Evolutionary conservation across 2,329 filamentous ascomycete species (phyloP), one percentile per base, ranked within the genome.

Genomic region (Parasarocladium wereldwijsianum): DNA sequence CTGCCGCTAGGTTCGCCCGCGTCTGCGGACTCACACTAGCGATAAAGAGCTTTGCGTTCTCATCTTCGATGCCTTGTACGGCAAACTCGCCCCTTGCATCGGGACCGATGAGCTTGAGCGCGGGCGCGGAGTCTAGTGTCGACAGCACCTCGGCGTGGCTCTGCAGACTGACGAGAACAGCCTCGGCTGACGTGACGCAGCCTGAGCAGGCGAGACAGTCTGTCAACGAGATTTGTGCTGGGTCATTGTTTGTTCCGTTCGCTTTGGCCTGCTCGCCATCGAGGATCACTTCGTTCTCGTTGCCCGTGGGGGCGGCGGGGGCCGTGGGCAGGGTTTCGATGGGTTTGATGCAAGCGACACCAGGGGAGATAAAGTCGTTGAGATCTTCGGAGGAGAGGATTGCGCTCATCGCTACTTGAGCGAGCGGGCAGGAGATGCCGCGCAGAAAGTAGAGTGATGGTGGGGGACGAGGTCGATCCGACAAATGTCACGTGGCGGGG

Each of bases 311-410:
- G 38, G 44, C 38, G 15, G 36, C 38, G 23, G 49, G 41, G 39
- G 68, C 64, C 29, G 66, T 55, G 3, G 90, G 87, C 10, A 98
- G 70, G 3, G 84, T 92, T 54, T 98, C 90, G 50, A 98, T 69
- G 17, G 90, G 90, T 49, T 98, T 96, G 55, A 98, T 96, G 58
- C 90, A 98, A 38, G 90, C 90, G 47, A 98, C 86, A 38, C 87
- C 86, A 10, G 90, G 90, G 34, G 82, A 90, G 51, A 98, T 98
- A 60, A 98, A 98, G 64, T 98, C 90, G 64, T 98, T 98, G 37
- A 98, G 66, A 53, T 94, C 86, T 62, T 98, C 87, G 46, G 80
- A 78, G 33, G 86, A 96, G 45, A 98, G 78, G 46, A 98, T 98
- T 38, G 90, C 90, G 51, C 85, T 93, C 90, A 98, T 98, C 38